Evolutionary conservation across 257 asterid genomes (phyloP).

Genomic region (Solanum medicagineum): DNA sequence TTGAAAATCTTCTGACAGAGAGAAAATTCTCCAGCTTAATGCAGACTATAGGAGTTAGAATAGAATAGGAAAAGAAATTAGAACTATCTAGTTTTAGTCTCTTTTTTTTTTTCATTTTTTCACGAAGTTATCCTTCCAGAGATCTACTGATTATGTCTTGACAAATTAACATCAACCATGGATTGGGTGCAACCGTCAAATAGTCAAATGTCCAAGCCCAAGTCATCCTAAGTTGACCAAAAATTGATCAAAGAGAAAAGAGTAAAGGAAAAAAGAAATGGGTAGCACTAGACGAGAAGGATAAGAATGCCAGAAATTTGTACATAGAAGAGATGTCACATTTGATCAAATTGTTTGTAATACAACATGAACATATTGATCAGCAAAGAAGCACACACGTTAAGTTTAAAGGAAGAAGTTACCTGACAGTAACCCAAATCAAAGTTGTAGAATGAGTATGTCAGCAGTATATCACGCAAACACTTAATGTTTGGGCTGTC

Average conservation of each 20-base stretch:
- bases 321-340: not conserved
- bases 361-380: not conserved
- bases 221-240: not conserved
- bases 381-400: not conserved
- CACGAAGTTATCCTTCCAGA: not conserved
- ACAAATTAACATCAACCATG: not conserved
- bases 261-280: not conserved
- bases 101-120: not conserved
- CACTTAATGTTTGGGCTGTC: constrained; percentile 75
- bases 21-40: not conserved
- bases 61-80: not conserved
- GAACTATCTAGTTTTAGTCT: not conserved
- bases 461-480: constrained; percentile 82
- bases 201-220: not conserved
- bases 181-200: not conserved
- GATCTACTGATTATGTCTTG: not conserved
- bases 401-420: not conserved
- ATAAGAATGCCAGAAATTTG: not conserved
- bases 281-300: not conserved
- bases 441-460: constrained; percentile 96
- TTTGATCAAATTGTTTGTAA: not conserved
- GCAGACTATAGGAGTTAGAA: not conserved
- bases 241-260: not conserved
- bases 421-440: constrained; percentile 99
- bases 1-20: not conserved